Percentiles rank a stretch among this genome's conserved stretches.
Evolutionary conservation across 495 filamentous ascomycete species (phyloP).

Genomic region (Neurospora sp.): DNA sequence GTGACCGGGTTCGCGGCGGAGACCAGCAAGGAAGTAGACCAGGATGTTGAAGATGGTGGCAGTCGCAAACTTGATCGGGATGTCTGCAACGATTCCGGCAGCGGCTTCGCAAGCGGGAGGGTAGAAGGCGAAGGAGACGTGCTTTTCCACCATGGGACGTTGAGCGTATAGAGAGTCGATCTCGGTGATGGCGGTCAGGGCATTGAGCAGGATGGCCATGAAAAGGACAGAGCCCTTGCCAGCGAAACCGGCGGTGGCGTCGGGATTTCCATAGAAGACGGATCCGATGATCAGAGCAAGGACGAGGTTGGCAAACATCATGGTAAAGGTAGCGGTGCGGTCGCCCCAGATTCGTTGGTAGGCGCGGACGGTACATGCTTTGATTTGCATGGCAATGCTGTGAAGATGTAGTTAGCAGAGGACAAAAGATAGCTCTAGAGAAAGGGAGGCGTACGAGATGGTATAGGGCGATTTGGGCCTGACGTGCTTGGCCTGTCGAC

Average conservation of each 20-base stretch:
- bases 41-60: constrained; percentile 44
- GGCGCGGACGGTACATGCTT: constrained; percentile 39
- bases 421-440: not conserved
- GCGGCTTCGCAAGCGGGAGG: constrained; percentile 51
- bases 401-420: not conserved
- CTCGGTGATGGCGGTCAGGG: constrained; percentile 44
- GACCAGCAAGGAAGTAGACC: constrained; percentile 49
- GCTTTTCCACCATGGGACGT: constrained; percentile 56
- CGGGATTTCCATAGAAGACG: constrained; percentile 37
- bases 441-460: constrained; percentile 14
- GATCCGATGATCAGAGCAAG: constrained; percentile 36
- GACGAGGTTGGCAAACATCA: constrained; percentile 27
- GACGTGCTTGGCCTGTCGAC: constrained; percentile 28
- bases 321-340: constrained; percentile 15
- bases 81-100: constrained; percentile 48
- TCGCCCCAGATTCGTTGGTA: constrained; percentile 37
- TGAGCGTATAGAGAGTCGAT: constrained; percentile 53
- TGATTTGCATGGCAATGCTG: constrained; percentile 47
- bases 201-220: constrained; percentile 47
- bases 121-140: constrained; percentile 56
- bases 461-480: constrained; percentile 45
- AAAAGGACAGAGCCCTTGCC: constrained; percentile 49
- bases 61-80: constrained; percentile 44
- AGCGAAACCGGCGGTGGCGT: constrained; percentile 32
- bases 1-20: constrained; percentile 40